These are phyloP conservation scores for Tricholoma matsutake DNA, from an alignment of 768 basidiomycete species.

Conservation along the genomic window DNA sequence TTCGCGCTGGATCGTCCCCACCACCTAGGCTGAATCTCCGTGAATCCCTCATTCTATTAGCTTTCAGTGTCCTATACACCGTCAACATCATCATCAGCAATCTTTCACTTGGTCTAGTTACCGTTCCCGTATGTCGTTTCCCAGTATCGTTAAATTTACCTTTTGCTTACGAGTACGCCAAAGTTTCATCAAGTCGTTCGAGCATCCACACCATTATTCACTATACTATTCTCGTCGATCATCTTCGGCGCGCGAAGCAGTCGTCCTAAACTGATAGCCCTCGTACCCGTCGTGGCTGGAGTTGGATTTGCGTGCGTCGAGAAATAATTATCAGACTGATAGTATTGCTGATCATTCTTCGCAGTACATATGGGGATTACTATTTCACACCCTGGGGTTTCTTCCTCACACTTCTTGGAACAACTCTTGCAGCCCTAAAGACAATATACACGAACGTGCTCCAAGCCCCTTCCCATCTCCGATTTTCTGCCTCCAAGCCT, in stretches of 20 bases:
- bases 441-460: slow-evolving; percentile 88
- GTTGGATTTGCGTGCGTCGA: slow-evolving; percentile 83
- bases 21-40: slow-evolving; percentile 35
- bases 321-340: background rate
- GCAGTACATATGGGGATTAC: slow-evolving; percentile 93
- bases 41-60: slow-evolving; percentile 64
- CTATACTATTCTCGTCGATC: slow-evolving; percentile 71
- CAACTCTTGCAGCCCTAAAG: slow-evolving; percentile 89
- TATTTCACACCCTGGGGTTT: slow-evolving; percentile 86
- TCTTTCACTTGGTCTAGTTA: slow-evolving; percentile 82
- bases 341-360: background rate
- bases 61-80: slow-evolving; percentile 89
- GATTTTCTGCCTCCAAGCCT: slow-evolving; percentile 6
- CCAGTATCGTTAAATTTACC: slow-evolving; percentile 2
- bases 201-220: slow-evolving; percentile 90
- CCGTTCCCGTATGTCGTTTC: slow-evolving; percentile 68
- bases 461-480: slow-evolving; percentile 39
- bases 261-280: slow-evolving; percentile 60
- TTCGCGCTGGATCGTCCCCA: slow-evolving; percentile 30
- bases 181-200: slow-evolving; percentile 98
- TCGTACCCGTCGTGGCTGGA: slow-evolving; percentile 84
- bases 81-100: slow-evolving; percentile 96
- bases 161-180: background rate
- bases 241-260: slow-evolving; percentile 63
- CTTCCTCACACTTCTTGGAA: slow-evolving; percentile 84